Base-by-base conservation (phyloP, 176 grass and related monocot species). In the Urochloa ruziziensis region DNA sequence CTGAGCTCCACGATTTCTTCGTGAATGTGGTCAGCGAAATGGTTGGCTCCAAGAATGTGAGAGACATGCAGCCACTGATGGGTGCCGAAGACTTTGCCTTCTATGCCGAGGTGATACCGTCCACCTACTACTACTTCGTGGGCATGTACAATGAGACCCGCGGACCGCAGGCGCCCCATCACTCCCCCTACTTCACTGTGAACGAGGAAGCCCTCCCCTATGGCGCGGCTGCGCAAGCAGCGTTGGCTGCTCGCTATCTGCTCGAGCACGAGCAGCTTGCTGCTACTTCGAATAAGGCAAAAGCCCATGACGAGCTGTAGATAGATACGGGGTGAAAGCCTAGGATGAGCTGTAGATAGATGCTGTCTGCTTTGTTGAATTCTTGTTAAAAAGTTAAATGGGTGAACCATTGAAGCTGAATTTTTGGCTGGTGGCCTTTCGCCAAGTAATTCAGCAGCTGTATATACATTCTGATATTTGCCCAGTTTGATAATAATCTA, bases 21-120 rank as follows among this genome's bases (percentile, higher is more conserved):
- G 30, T 57, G 44, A 97, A 89, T 71, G 83, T 92, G 43, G 90
- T 88, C 7, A 42, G 52, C 4, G 86, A 93, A 14, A 85, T 97
- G 52, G 85, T 92, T 53, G 90, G 95, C 17, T 44, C 84, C 10
- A 82, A 74, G 78, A 92, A 91, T 10, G 90, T 97, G 24, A 88
- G 77, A 61, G 92, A 94, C 32, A 86, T 10, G 65, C 79, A 89
- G 44, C 95, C 95, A 0, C 49, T 87, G 19, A 97, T 94, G 95
- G 95, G 90, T 10, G 77, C 88, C 0, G 95, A 97, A 62, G 95
- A 97, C 86, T 97, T 97, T 0, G 32, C 95, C 14, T 97, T 93
- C 86, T 97, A 91, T 17, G 62, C 85, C 0, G 92, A 94, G 24
- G 84, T 42, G 0, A 71, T 97, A 35, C 92, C 95, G 3, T 54